Evolutionary conservation across 2,329 filamentous ascomycete species (phyloP), one percentile per base, ranked within the genome.

Genomic region (Aspergillus sergii): DNA sequence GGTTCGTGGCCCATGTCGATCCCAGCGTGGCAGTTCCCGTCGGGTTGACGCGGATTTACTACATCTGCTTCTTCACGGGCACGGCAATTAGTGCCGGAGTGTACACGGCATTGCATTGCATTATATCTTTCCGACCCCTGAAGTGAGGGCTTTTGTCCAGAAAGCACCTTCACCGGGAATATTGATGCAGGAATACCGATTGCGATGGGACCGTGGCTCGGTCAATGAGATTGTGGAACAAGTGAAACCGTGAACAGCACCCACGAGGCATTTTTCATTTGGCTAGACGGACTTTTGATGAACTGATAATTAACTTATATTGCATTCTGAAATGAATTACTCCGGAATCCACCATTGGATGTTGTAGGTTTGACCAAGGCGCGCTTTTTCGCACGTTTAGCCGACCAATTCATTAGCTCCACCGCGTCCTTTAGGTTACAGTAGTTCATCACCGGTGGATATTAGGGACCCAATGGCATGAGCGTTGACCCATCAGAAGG

Each of bases 1-100:
- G 58, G 8, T 59, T 59, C 21, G 48, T 59, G 16, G 58, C 36
- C 58, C 16, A 53, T 59, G 36, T 54, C 23, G 45, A 59, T 30
- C 58, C 48, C 3, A 21, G 19, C 34, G 23, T 59, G 26, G 30
- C 12, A 2, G 36, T 59, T 32, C 58, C 58, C 32, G 23, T 54
- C 5, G 58, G 34, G 21, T 34, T 59, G 16, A 54, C 34, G 1
- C 58, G 23, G 12, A 39, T 59, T 8, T 59, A 41, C 36, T 59
- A 59, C 32, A 46, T 59, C 21, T 54, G 48, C 34, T 59, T 59
- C 34, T 11, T 59, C 6, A 53, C 58, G 6, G 58, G 48, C 7
- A 45, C 39, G 26, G 34, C 34, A 19, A 54, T 59, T 50, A 59
- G 58, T 30, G 58, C 58, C 10, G 36, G 19, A 5, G 36, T 54